Percentiles rank a stretch among this genome's conserved stretches.
Conservation (phyloP, 2,329 filamentous ascomycete species). For the Alternaria brassicicola region DNA sequence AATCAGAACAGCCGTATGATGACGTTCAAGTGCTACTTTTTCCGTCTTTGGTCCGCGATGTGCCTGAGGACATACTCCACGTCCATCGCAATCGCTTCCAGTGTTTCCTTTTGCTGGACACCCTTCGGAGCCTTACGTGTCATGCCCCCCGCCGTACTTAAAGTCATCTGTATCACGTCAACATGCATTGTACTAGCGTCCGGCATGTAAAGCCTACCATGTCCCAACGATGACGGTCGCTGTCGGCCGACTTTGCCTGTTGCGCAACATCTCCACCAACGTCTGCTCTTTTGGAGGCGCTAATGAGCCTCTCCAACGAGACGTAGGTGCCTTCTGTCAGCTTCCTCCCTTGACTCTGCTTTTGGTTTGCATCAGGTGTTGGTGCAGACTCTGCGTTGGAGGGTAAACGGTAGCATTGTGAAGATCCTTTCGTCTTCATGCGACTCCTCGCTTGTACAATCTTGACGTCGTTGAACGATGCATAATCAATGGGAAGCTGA, state of each 20-base stretch:
- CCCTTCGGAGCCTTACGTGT: constrained; percentile 59
- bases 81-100: constrained; percentile 26
- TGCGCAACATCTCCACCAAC: neutral
- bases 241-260: neutral
- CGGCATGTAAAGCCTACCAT: constrained; percentile 55
- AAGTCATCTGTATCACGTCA: constrained; percentile 70
- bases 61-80: constrained; percentile 25
- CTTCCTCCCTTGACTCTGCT: constrained; percentile 52
- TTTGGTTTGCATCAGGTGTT: constrained; percentile 18
- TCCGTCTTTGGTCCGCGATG: constrained; percentile 18
- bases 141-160: constrained; percentile 69
- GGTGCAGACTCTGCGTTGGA: constrained; percentile 3
- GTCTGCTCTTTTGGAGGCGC: neutral
- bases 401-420: constrained; percentile 8
- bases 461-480: constrained; percentile 43
- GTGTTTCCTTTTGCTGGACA: constrained; percentile 17
- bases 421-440: constrained; percentile 13
- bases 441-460: constrained; percentile 25
- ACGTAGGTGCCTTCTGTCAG: constrained; percentile 66
- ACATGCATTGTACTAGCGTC: neutral
- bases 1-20: neutral
- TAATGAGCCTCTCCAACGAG: constrained; percentile 61
- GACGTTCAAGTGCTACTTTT: neutral
- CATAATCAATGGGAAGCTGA: constrained; percentile 61
- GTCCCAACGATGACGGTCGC: constrained; percentile 64